A percentile compares a stretch with the other conserved stretches of the same genome.
phyloP scores from a whole-genome alignment of 139 green algal species.

The Tetradesmus obliquus region DNA sequence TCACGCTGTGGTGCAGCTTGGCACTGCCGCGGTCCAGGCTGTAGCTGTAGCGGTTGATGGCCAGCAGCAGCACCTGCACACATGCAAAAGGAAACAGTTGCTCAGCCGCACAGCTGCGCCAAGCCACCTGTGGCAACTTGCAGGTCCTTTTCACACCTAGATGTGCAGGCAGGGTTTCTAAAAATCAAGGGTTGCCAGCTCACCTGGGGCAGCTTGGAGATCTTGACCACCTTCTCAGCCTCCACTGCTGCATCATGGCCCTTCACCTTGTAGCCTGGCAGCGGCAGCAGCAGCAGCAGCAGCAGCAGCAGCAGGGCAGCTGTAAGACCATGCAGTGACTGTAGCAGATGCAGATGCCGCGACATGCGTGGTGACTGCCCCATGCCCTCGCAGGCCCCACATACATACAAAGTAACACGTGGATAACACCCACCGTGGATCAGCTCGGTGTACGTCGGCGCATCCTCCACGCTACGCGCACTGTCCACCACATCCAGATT shows the following conservation, averaged over 20 bases:
- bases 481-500: no score
- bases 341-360: no score
- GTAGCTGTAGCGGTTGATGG: conserved; percentile 82
- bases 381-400: no score
- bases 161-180: neutral
- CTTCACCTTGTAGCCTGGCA: conserved; percentile 45
- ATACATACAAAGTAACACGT: no score
- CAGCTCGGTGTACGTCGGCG: no score
- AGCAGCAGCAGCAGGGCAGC: conserved; percentile 22
- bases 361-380: no score
- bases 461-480: no score
- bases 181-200: neutral
- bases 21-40: conserved; percentile 23
- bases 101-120: neutral
- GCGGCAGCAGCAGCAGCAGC: conserved; percentile 26
- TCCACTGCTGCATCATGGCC: conserved; percentile 4
- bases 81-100: neutral
- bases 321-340: neutral
- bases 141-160: no score
- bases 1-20: conserved; percentile 74
- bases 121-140: neutral
- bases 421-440: no score
- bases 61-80: conserved; percentile 77
- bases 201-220: conserved; percentile 38
- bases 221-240: conserved; percentile 39